Evolutionary conservation across 257 asterid species (phyloP), one percentile per base, ranked within the genome.

Genomic region (Scutellaria baicalensis): DNA sequence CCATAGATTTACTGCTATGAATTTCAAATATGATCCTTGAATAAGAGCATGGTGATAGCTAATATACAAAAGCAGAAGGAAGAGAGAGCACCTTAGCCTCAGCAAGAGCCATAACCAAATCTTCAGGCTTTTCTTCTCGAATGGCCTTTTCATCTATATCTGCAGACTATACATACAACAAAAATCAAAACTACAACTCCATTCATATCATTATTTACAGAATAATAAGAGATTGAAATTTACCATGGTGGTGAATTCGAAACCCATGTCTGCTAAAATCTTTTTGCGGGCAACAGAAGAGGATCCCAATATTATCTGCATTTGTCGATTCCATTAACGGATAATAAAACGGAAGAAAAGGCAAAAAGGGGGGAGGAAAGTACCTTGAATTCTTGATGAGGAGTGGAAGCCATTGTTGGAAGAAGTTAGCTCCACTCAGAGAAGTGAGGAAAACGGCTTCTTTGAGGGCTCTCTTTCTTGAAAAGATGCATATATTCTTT

Each of bases 91-190:
- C 97, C 96, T 93, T 93, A 14, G 97, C 98, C 81, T 86, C 88
- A 11, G 97, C 98, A 82, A 93, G 84, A 78, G 87, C 85, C 93
- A 90, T 77, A 45, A 93, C 98, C 82, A 93, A 86, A 63, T 93
- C 98, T 68, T 93, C 97, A 3, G 98, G 91, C 79, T 88, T 88
- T 50, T 90, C 98, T 69, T 80, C 84, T 42, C 97, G 83, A 64
- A 88, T 92, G 64, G 90, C 95, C 78, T 86, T 93, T 82, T 93
- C 98, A 69, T 93, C 98, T 40, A 93, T 90, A 80, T 93, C 98
- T 74, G 98, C 98, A 71, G 91, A 75, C 98, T 92, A 66, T 14
- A 78, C 44, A 35, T 6, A 38, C 11, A 8, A 9, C 8, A 60
- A 3, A 38, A 31, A 23, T 66, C n/a, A 59, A 72, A 36, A 33